phyloP scores from a whole-genome alignment of 1,284 basidiomycete genomes.

The Tranzscheliella williamsii region DNA sequence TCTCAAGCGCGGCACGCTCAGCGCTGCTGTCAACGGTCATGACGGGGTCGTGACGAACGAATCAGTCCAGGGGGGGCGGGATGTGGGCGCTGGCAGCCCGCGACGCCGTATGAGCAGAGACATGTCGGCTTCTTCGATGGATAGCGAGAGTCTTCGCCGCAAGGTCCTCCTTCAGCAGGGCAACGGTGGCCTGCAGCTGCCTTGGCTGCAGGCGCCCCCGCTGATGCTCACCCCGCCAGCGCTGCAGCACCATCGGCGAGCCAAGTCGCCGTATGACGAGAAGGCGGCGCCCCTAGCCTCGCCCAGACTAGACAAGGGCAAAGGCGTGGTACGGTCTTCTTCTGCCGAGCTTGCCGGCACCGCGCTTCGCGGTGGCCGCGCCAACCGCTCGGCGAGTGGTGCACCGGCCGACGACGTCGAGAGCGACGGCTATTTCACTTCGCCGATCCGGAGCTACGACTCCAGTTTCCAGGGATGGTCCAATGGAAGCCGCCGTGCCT shows the following conservation, averaged over 20 bases:
- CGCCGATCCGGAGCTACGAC: not conserved
- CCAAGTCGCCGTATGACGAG: constrained; percentile 36
- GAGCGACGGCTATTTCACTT: constrained; percentile 23
- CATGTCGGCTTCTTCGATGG: not conserved
- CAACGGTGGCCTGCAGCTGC: constrained; percentile 4
- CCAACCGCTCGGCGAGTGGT: too few species aligned
- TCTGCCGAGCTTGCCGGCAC: constrained; percentile 2
- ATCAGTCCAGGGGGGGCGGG: not conserved
- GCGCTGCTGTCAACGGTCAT: not conserved
- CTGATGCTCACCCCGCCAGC: constrained; percentile 15
- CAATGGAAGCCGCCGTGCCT: not conserved
- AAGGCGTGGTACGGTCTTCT: constrained; percentile 26
- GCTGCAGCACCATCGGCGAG: constrained; percentile 15
- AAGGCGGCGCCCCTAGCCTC: constrained; percentile 37
- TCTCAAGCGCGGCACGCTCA: constrained; percentile 3
- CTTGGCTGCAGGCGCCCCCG: not conserved
- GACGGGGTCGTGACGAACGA: not conserved
- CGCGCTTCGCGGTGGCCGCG: too few species aligned
- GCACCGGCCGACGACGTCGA: constrained; percentile 5
- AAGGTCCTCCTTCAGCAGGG: constrained; percentile 1
- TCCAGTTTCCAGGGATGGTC: too few species aligned
- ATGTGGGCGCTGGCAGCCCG: not conserved
- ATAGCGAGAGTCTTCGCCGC: not conserved
- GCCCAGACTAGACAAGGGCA: constrained; percentile 36
- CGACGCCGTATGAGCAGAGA: not conserved